Evolutionary conservation across 495 filamentous ascomycete species (phyloP), one percentile per base, ranked within the genome.

Genomic region (Tricharina praecox): DNA sequence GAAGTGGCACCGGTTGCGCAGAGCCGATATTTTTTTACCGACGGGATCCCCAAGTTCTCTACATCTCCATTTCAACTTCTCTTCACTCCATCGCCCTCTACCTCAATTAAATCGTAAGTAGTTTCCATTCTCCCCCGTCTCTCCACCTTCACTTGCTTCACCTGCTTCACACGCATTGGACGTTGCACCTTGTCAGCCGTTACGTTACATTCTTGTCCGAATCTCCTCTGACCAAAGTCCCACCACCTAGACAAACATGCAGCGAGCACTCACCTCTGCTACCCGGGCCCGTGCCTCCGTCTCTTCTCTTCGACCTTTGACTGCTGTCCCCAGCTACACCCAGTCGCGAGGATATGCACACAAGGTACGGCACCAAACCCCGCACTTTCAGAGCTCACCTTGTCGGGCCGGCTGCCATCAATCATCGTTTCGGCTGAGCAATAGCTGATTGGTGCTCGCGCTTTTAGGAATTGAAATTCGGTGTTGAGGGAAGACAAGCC

Each of bases 381-480:
- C n/a, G n/a, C n/a, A n/a, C n/a, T n/a, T n/a, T n/a, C n/a, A n/a
- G n/a, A n/a, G n/a, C n/a, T n/a, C n/a, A n/a, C n/a, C n/a, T n/a
- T n/a, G n/a, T n/a, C n/a, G n/a, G n/a, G n/a, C n/a, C n/a, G n/a
- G 20, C 4, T 33, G 8, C 21, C 2, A 58, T 54, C 50, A 56
- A 51, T 50, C 57, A 50, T 37, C 23, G 38, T 49, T 30, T 50
- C 43, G 23, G 37, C n/a, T 21, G 11, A 40, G 19, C 11, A 40
- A 20, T 15, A 16, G 18, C 37, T 46, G 24, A 11, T 38, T 39
- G 24, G 28, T 30, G 21, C 34, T 56, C 43, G 41, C 16, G 18
- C 16, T 36, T 54, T 33, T 60, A 95, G 88, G 90, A 97, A 63
- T 74, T 97, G 60, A 95, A 93, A 71, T 97, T 97, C 60, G 92